phyloP scores from a whole-genome alignment of 2,329 filamentous ascomycete genomes.

The Exophiala dermatitidis region DNA sequence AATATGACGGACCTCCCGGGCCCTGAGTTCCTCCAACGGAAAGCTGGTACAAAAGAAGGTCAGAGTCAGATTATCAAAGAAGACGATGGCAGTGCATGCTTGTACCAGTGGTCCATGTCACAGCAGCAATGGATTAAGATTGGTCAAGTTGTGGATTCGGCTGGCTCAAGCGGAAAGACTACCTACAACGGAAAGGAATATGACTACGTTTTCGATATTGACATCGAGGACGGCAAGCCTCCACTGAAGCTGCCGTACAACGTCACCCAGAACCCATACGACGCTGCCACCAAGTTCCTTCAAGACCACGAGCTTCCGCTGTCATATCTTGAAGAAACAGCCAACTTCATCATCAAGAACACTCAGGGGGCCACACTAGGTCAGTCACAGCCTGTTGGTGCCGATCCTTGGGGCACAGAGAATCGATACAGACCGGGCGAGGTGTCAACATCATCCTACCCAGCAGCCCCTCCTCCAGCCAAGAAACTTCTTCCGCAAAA shows the following conservation, averaged over 20 bases:
- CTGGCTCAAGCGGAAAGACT: constrained; percentile 71
- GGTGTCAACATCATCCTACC: constrained; percentile 37
- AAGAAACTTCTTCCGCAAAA: constrained; percentile 58
- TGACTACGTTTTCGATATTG: constrained; percentile 93
- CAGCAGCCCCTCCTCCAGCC: constrained; percentile 29
- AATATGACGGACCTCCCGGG: constrained; percentile 90
- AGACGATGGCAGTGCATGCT: constrained; percentile 70
- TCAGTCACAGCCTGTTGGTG: constrained; percentile 41
- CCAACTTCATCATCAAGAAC: constrained; percentile 85
- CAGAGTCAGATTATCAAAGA: constrained; percentile 90
- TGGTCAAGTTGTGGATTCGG: constrained; percentile 88
- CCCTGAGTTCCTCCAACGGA: constrained; percentile 73
- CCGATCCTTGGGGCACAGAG: constrained; percentile 72
- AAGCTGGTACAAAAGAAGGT: constrained; percentile 88
- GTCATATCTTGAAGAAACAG: constrained; percentile 81
- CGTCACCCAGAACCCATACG: constrained; percentile 83
- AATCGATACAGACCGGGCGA: constrained; percentile 71
- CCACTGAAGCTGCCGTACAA: constrained; percentile 92
- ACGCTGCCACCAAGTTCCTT: constrained; percentile 84
- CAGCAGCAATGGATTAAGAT: constrained; percentile 75
- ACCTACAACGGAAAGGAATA: constrained; percentile 79
- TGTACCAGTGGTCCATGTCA: constrained; percentile 75
- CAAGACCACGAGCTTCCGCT: constrained; percentile 81
- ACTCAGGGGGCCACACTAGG: constrained; percentile 82
- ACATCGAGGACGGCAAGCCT: constrained; percentile 90